Evolutionary conservation across 345 rosid species (phyloP).

Genomic region (Turritis glabra): DNA sequence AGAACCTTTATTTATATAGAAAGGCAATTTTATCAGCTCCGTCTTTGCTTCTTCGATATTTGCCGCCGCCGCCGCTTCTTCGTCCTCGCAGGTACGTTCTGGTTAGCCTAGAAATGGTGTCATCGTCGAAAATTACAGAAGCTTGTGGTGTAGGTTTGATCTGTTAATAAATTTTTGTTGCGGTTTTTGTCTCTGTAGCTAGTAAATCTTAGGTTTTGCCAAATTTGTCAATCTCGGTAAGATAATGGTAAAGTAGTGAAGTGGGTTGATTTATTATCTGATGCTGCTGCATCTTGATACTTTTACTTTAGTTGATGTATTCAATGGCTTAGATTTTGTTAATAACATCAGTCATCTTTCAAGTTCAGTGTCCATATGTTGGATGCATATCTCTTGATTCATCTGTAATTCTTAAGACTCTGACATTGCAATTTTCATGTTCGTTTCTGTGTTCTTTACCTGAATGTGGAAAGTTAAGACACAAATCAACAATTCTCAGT

Average conservation of each 20-base stretch:
- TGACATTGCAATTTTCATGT: background rate
- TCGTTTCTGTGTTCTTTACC: background rate
- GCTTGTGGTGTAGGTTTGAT: background rate
- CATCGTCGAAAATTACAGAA: background rate
- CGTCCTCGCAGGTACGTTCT: conserved; percentile 29
- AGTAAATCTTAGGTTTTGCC: background rate
- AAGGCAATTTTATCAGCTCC: background rate
- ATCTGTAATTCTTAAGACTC: background rate
- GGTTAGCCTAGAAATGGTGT: background rate
- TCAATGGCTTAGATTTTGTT: background rate
- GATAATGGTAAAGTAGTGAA: background rate
- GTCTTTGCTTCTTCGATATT: conserved; percentile 3
- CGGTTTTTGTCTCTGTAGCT: background rate
- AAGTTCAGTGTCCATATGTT: background rate
- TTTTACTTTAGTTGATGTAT: background rate
- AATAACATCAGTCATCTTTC: background rate
- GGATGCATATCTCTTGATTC: background rate
- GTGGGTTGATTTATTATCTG: background rate
- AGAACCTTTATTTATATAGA: conserved; percentile 15
- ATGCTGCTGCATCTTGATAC: background rate
- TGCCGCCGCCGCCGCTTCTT: conserved; percentile 27
- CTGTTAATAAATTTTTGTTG: background rate
- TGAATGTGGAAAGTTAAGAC: background rate
- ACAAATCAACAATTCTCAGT: background rate
- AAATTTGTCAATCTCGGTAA: background rate